Evolutionary conservation across 2,329 filamentous ascomycete genomes (phyloP).

Genomic region (Metarhizium album): DNA sequence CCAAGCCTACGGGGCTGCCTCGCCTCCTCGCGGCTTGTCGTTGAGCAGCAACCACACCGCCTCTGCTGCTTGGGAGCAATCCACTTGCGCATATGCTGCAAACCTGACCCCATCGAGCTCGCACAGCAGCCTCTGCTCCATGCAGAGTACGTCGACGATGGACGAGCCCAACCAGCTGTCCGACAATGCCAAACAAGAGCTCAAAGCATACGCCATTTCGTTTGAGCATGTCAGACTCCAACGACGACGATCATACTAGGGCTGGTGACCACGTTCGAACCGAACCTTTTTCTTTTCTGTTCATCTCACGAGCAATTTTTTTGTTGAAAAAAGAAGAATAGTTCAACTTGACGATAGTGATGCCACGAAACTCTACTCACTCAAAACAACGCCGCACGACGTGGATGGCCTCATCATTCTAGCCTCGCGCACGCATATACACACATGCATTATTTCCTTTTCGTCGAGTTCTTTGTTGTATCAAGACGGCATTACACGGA

Average conservation of each 20-base stretch:
- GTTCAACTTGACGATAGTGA: constrained; percentile 2
- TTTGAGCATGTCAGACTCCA: constrained; percentile 70
- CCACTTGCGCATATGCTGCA: constrained; percentile 19
- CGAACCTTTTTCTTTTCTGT: background rate
- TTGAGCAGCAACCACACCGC: constrained; percentile 15
- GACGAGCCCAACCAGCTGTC: constrained; percentile 52
- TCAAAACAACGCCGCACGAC: constrained; percentile 6
- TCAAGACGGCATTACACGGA: constrained; percentile 37
- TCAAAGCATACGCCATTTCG: constrained; percentile 75
- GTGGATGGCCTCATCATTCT: constrained; percentile 8
- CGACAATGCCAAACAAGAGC: constrained; percentile 65
- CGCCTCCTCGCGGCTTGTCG: constrained; percentile 27
- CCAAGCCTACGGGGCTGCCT: constrained; percentile 43
- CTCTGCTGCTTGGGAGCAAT: constrained; percentile 19
- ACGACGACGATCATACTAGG: constrained; percentile 45
- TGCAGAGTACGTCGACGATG: constrained; percentile 50
- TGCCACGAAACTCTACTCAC: constrained; percentile 22
- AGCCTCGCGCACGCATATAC: constrained; percentile 12
- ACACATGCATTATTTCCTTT: constrained; percentile 8
- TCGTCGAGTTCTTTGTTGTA: constrained; percentile 26
- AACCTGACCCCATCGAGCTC: constrained; percentile 63
- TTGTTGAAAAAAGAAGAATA: background rate
- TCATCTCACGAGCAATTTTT: too few relatives aligned
- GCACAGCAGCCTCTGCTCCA: constrained; percentile 72
- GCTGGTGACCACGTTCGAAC: background rate